These are phyloP conservation scores for Teunomyces stri DNA, from an alignment of 805 yeast species.

Conservation along the genomic window DNA sequence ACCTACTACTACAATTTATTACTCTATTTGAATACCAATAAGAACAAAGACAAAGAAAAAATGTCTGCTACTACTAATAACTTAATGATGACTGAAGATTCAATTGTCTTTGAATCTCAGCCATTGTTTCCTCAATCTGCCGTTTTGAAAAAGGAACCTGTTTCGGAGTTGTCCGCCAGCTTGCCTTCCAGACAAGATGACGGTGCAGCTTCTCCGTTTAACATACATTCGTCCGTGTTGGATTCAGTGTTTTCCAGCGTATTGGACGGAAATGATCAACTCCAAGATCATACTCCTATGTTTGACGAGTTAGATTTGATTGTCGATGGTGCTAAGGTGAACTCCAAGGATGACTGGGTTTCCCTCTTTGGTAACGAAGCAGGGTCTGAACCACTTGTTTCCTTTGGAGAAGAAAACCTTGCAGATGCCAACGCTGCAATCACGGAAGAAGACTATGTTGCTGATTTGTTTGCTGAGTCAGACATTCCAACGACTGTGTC, in stretches of 20 bases:
- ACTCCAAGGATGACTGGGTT: slow-evolving; percentile 54
- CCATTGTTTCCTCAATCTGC: slow-evolving; percentile 18
- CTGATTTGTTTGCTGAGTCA: slow-evolving; percentile 5
- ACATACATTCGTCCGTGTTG: slow-evolving; percentile 51
- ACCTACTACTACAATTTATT: slow-evolving; percentile 1
- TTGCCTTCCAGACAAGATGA: slow-evolving; percentile 8
- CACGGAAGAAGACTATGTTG: slow-evolving; percentile 7
- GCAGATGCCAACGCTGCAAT: slow-evolving; percentile 5
- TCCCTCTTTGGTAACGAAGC: slow-evolving; percentile 47
- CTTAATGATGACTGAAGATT: slow-evolving; percentile 11
- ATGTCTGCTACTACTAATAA: slow-evolving; percentile 23
- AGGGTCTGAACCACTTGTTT: background rate
- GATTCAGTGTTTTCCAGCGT: slow-evolving; percentile 48
- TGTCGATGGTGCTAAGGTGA: slow-evolving; percentile 37
- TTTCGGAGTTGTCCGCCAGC: slow-evolving; percentile 5
- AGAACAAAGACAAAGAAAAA: slow-evolving; percentile 11
- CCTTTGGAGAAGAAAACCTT: slow-evolving; percentile 8
- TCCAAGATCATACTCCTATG: slow-evolving; percentile 52
- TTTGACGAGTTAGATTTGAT: slow-evolving; percentile 53
- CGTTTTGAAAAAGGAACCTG: slow-evolving; percentile 7
- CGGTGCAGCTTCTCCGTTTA: slow-evolving; percentile 42
- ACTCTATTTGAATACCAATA: slow-evolving; percentile 6
- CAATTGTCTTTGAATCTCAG: slow-evolving; percentile 23
- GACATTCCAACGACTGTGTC: slow-evolving; percentile 5
- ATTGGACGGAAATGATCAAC: slow-evolving; percentile 31